Evolutionary conservation across 2,329 filamentous ascomycete species (phyloP), one percentile per base, ranked within the genome.

Genomic region (Xylariomycetidae sp.): DNA sequence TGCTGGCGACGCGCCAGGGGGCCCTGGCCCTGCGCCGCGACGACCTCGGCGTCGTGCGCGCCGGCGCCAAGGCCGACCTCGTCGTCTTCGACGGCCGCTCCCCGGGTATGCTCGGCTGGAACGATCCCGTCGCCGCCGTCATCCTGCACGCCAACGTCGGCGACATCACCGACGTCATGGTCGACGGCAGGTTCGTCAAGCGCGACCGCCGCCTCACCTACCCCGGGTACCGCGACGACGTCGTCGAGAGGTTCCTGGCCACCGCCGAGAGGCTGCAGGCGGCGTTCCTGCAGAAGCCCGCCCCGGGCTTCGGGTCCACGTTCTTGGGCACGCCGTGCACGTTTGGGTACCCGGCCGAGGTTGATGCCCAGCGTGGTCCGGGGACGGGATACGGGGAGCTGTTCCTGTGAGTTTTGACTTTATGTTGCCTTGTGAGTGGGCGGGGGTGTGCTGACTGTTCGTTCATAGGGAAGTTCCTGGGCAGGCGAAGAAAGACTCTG

Each of bases 71-170:
- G 48, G 72, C 72, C 0, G 73, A 78, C 42, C 31, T 78, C 1
- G 58, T 75, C 0, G 59, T 77, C 0, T 77, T 69, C 56, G 61
- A 75, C 37, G 70, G 68, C 0, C 54, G 61, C 1, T 61, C 64
- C 0, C 71, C 72, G 0, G 57, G 59, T 1, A 54, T 78, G 46
- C 54, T 77, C 1, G 74, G 74, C 3, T 77, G 72, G 70, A 54
- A 42, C 5, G 72, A 78, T 36, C 70, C 72, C 0, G 61, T 79
- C 4, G 73, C 73, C 0, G 74, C 74, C 0, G 57, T 79, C 1
- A 66, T 79, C 16, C 52, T 79, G 22, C 74, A 78, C 37, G 64
- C 71, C 1, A 69, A 62, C 33, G 63, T 72, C 4, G 71, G 67
- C 0, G 72, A 78, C 36, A 56, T 78, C 16, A 49, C 64, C 34